Base-by-base conservation (phyloP, 2,329 filamentous ascomycete species). In the Pseudocercospora vitis region DNA sequence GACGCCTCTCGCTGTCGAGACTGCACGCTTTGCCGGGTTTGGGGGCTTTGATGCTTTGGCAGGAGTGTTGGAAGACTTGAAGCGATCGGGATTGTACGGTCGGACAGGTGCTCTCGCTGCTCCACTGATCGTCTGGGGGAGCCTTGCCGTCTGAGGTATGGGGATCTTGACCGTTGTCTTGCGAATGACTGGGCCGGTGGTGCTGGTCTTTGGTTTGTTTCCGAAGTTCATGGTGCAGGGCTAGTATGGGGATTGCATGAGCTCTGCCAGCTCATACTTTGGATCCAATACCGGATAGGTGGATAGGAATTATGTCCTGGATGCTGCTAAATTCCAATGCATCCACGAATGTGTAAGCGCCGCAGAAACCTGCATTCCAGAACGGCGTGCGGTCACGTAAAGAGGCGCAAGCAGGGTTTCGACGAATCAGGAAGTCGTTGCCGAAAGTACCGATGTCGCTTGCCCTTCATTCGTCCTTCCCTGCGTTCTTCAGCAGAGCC, bases 161-260 rank as follows among this genome's bases (percentile, higher is more conserved):
- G 63, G 58, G n/a, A 63, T 62, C 26, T 57, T 52, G 21, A 66
- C 61, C 19, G 56, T 64, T 4, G 58, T 61, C 49, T 61, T 64
- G 24, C 63, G 62, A 37, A 67, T 53, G 23, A 56, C 58, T 21
- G 65, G 59, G 50, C 60, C 58, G 50, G 54, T 65, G 23, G 47
- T 49, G 29, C 46, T 50, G 9, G 55, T 45, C 18, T 55, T 59
- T 7, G 57, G 49, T 50, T 55, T 58, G 51, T 50, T 59, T 33
- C 45, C 45, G 56, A 64, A 64, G 52, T 65, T 65, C 63, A 65
- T 65, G 48, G 37, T 60, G 59, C 48, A 28, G 37, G 52, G 54
- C 53, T 56, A 59, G 49, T 47, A 45, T 39, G 24, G 49, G 29
- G 16, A 40, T 12, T 50, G 52, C 39, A 46, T 33, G 39, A 51